phyloP scores from a whole-genome alignment of 2,329 filamentous ascomycete species.

The Apiospora phragmitis region DNA sequence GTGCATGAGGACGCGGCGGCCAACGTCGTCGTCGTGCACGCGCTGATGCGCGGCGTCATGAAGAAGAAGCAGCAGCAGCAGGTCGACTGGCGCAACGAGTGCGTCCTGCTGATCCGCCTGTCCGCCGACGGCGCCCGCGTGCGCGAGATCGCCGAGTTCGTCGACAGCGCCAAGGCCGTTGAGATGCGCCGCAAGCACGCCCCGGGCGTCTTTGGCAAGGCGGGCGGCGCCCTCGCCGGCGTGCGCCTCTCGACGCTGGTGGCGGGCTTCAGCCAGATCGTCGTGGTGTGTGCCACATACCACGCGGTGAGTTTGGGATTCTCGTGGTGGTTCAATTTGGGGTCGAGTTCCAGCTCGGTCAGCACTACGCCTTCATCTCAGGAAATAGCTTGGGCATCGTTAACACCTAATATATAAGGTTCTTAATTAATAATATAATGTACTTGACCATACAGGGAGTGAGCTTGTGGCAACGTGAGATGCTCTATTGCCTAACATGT shows the following conservation, averaged over 20 bases:
- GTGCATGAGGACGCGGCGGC: constrained; percentile 33
- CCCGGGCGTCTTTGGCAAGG: constrained; percentile 28
- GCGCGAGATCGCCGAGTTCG: constrained; percentile 37
- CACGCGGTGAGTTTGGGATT: not conserved
- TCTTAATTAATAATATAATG: not conserved
- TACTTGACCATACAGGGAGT: no score
- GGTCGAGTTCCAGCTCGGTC: not conserved
- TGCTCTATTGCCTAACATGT: no score
- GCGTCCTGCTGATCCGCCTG: constrained; percentile 33
- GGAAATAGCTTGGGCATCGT: not conserved
- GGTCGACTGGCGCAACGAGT: constrained; percentile 33
- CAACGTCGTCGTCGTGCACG: constrained; percentile 38
- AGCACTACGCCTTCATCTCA: not conserved
- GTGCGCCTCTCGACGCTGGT: not conserved
- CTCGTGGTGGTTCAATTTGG: not conserved
- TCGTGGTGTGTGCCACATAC: constrained; percentile 4
- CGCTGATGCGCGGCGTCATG: constrained; percentile 34
- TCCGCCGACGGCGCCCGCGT: constrained; percentile 28
- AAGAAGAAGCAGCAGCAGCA: constrained; percentile 22
- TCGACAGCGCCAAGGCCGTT: constrained; percentile 41
- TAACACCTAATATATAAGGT: not conserved
- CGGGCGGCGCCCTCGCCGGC: not conserved
- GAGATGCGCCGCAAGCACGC: constrained; percentile 34
- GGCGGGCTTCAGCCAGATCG: not conserved
- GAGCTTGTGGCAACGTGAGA: no score